A percentile compares a stretch with the other conserved stretches of the same genome.
Evolutionary conservation across 106 monocot species (phyloP).

Genomic region (Acorus calamus): DNA sequence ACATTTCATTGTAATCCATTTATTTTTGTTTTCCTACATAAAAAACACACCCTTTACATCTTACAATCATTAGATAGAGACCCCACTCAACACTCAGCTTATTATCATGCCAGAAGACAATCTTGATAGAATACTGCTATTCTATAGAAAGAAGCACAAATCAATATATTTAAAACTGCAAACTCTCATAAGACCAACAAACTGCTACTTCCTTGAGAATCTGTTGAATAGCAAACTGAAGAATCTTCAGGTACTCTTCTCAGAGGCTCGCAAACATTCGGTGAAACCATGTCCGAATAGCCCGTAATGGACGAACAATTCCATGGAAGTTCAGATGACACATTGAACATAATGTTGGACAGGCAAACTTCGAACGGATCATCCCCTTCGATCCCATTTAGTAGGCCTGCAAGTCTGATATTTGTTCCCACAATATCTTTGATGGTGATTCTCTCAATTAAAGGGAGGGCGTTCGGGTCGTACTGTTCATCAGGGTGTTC

Average conservation of each 20-base stretch:
- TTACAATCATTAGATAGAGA: no score
- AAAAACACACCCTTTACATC: no score
- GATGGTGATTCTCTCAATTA: slow-evolving; percentile 39
- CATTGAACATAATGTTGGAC: slow-evolving; percentile 35
- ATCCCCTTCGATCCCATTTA: slow-evolving; percentile 57
- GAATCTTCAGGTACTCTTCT: slow-evolving; percentile 13
- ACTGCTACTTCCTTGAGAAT: background rate
- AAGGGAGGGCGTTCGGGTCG: slow-evolving; percentile 39
- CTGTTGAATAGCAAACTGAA: slow-evolving; percentile 33
- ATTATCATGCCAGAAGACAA: no score
- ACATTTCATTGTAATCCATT: no score
- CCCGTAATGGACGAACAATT: slow-evolving; percentile 51
- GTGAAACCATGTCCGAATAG: slow-evolving; percentile 47
- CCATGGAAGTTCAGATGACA: slow-evolving; percentile 38
- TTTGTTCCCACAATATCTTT: slow-evolving; percentile 33
- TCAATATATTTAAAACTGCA: no score
- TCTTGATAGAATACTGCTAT: no score
- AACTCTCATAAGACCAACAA: no score
- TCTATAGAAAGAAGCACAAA: no score
- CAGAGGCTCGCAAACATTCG: slow-evolving; percentile 42
- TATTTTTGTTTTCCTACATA: no score
- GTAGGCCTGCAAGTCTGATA: slow-evolving; percentile 36
- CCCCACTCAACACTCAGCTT: no score
- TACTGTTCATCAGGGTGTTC: slow-evolving; percentile 66
- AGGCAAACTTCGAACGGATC: slow-evolving; percentile 52